Conservation (phyloP, 345 rosid species). For the Passiflora organensis region DNA sequence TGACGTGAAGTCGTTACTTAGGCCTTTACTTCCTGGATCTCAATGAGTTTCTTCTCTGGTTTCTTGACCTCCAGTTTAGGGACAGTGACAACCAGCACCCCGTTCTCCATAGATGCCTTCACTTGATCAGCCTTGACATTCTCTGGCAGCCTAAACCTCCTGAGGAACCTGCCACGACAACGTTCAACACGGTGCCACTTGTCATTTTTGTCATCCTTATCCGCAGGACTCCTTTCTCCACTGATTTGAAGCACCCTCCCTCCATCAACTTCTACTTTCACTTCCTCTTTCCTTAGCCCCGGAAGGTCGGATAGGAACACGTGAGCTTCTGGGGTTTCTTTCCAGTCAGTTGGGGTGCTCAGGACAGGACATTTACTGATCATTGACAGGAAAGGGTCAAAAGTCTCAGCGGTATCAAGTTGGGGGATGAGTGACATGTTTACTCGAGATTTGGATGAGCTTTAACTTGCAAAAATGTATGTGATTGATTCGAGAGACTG, state of each 20-base stretch:
- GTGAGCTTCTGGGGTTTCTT: conserved; percentile 23
- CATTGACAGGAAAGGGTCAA: conserved; percentile 48
- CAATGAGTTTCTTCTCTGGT: neutral
- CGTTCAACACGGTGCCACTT: conserved; percentile 44
- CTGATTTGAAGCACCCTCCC: conserved; percentile 33
- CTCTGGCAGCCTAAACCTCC: conserved; percentile 33
- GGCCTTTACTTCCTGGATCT: too few relatives aligned
- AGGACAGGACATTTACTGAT: conserved; percentile 47
- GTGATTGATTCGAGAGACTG: too few relatives aligned
- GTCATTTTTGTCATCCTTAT: conserved; percentile 19
- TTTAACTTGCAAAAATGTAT: too few relatives aligned
- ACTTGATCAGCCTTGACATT: conserved; percentile 32
- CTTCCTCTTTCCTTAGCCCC: conserved; percentile 33
- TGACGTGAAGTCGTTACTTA: too few relatives aligned
- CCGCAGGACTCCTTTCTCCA: conserved; percentile 30
- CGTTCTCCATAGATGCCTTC: conserved; percentile 30
- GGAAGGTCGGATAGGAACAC: conserved; percentile 30
- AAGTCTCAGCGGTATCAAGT: conserved; percentile 25
- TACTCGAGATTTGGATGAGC: neutral
- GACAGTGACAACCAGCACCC: conserved; percentile 23
- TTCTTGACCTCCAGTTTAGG: conserved; percentile 28
- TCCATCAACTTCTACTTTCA: conserved; percentile 38
- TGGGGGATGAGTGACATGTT: conserved; percentile 38
- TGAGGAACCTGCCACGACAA: conserved; percentile 29
- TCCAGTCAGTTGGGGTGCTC: conserved; percentile 34